These are phyloP conservation scores for Ploettnerulaceae sp. DNA, from an alignment of 2,329 filamentous ascomycete genomes.

Conservation along the genomic window DNA sequence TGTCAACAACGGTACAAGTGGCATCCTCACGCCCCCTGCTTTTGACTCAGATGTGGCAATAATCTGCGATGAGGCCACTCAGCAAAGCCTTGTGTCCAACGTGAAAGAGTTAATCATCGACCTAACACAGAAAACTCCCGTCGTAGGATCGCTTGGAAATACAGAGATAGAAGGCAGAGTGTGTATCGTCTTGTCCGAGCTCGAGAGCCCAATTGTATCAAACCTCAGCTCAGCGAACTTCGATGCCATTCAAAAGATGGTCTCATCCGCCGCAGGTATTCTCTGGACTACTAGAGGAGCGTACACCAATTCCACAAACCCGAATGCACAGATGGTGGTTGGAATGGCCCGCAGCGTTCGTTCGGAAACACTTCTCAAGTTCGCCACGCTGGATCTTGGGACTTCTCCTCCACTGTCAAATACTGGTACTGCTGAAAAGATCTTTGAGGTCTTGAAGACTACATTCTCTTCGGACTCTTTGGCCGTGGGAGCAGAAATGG, in stretches of 20 bases:
- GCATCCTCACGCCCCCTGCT: neutral
- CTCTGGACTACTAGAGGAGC: conserved; percentile 46
- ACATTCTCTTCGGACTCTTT: conserved; percentile 12
- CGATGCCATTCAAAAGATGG: conserved; percentile 38
- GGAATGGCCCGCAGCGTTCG: conserved; percentile 31
- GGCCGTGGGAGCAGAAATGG: conserved; percentile 18
- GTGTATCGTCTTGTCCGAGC: conserved; percentile 46
- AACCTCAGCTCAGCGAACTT: conserved; percentile 40
- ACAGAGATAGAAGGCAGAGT: conserved; percentile 31
- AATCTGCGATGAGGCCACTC: conserved; percentile 35
- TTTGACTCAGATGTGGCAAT: conserved; percentile 36
- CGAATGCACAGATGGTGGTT: conserved; percentile 25
- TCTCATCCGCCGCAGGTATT: conserved; percentile 37
- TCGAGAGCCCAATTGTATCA: conserved; percentile 36
- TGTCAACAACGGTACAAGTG: conserved; percentile 1
- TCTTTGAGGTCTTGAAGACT: conserved; percentile 20
- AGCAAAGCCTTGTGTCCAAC: conserved; percentile 35
- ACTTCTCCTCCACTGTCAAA: conserved; percentile 34
- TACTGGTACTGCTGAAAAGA: conserved; percentile 21
- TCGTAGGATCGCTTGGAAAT: conserved; percentile 31
- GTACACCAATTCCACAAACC: conserved; percentile 33
- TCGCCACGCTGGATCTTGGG: conserved; percentile 26
- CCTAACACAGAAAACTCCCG: conserved; percentile 35
- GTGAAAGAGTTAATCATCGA: conserved; percentile 34
- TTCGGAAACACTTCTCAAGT: conserved; percentile 26